phyloP scores from a whole-genome alignment of 2,329 filamentous ascomycete genomes.

The Arthrobotrys musiformis region DNA sequence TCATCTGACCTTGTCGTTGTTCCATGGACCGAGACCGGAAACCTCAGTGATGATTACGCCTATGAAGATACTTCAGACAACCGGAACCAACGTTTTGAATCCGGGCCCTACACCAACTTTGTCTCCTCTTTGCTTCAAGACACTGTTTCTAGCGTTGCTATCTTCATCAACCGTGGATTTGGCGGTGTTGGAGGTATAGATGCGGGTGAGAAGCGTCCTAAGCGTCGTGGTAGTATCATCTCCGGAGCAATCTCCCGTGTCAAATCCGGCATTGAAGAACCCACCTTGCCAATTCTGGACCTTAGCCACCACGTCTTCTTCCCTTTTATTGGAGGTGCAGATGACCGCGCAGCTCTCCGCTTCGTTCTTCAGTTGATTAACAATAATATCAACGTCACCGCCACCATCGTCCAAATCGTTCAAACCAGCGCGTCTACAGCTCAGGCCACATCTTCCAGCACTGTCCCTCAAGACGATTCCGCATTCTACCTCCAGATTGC shows the following conservation, averaged over 20 bases:
- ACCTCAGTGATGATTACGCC: slow-evolving; percentile 71
- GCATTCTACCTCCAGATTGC: slow-evolving; percentile 70
- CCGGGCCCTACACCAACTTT: slow-evolving; percentile 74
- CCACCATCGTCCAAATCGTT: slow-evolving; percentile 75
- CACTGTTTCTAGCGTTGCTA: slow-evolving; percentile 74
- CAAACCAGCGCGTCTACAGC: slow-evolving; percentile 54
- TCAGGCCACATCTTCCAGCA: slow-evolving; percentile 19
- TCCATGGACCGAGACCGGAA: slow-evolving; percentile 87
- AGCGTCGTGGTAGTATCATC: slow-evolving; percentile 7
- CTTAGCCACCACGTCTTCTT: slow-evolving; percentile 80
- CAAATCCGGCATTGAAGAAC: slow-evolving; percentile 61
- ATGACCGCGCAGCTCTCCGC: slow-evolving; percentile 81
- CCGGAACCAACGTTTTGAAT: slow-evolving; percentile 68
- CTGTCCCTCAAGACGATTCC: slow-evolving; percentile 44
- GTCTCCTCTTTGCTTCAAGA: slow-evolving; percentile 73
- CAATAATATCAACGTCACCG: slow-evolving; percentile 79
- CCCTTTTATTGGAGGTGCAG: slow-evolving; percentile 83
- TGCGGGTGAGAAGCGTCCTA: slow-evolving; percentile 56
- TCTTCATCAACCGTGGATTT: slow-evolving; percentile 80
- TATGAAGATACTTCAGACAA: slow-evolving; percentile 66
- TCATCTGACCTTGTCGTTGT: slow-evolving; percentile 79
- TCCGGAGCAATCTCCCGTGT: slow-evolving; percentile 54
- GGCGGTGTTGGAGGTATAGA: slow-evolving; percentile 63
- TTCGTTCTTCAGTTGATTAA: slow-evolving; percentile 82
- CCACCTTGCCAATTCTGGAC: slow-evolving; percentile 71